A percentile compares a stretch with the other conserved stretches of the same genome.
Conservation (phyloP, 179 eudicot genomes). For the Silene noctiflora region DNA sequence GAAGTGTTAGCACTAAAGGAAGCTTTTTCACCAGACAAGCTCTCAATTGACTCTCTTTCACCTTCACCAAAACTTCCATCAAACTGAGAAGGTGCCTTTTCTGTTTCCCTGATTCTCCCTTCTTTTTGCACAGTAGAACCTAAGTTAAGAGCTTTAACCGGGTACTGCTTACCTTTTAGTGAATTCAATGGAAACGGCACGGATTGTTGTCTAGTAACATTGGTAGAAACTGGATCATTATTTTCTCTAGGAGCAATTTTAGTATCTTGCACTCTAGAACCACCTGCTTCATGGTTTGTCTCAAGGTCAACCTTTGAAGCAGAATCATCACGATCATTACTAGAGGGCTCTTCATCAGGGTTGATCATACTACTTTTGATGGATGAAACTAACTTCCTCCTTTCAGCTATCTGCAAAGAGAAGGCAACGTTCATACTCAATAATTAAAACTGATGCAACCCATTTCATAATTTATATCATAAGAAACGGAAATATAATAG, state of each 20-base stretch:
- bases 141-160: constrained; percentile 21
- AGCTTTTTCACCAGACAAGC: constrained; percentile 24
- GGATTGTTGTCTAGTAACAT: constrained; percentile 20
- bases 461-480: background rate
- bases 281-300: constrained; percentile 10
- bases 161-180: constrained; percentile 30
- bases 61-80: constrained; percentile 25
- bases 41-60: constrained; percentile 32
- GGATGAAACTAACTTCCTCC: constrained; percentile 67
- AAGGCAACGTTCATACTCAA: constrained; percentile 7
- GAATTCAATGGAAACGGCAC: constrained; percentile 20
- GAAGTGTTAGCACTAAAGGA: constrained; percentile 23
- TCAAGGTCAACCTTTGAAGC: constrained; percentile 29
- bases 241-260: constrained; percentile 22
- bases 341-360: constrained; percentile 32
- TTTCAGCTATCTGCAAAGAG: constrained; percentile 74
- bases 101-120: constrained; percentile 10
- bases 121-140: constrained; percentile 26
- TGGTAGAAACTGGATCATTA: constrained; percentile 23
- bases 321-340: constrained; percentile 32
- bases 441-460: constrained; percentile 3
- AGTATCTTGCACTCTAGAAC: constrained; percentile 18
- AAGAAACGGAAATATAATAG: background rate
- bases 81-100: constrained; percentile 25
- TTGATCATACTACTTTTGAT: constrained; percentile 47